Base-by-base conservation (phyloP, 495 filamentous ascomycete species). In the Cryomyces antarcticus region DNA sequence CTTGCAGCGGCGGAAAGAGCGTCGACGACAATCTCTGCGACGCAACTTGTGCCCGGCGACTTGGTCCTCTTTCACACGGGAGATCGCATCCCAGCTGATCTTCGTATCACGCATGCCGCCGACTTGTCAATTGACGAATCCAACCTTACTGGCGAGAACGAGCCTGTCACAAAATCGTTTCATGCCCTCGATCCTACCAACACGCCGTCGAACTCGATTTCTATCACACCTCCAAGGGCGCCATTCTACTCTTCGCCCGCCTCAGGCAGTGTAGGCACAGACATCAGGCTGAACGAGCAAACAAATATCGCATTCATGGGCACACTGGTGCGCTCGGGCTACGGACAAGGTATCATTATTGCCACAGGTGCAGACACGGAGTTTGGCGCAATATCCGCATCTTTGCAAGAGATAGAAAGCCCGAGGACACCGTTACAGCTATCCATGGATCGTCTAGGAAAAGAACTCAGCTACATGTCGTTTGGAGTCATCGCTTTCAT, bases 281-380 rank as follows among this genome's bases (percentile, higher is more conserved):
- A 80, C 53, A 68, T 81, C 37, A 62, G 70, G 11, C 61, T 83
- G 47, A 71, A 71, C 58, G 65, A 84, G 55, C 66, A 76, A 55
- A 65, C 71, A 41, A 93, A 93, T 51, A 87, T 99, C 55, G 89
- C 88, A 5, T 96, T 93, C 57, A 96, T 96, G 92, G 89, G 89
- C 4, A 99, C 89, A 5, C 61, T 99, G 44, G 92, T 99, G 5
- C 84, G 86, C 38, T 92, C 83, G 6, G 89, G 89, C n/a, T 77
- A 99, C 50, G 89, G 89, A 0, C 85, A 92, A 55, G 89, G 89
- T 31, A 75, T 99, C 43, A 89, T 99, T 7, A 87, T 94, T 57
- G 82, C 85, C 4, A 96, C 89, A 1, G 89, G 89, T 39, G 76
- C 78, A 24, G 75, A 81, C 44, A 99, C 89, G 0, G 83, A 95